Evolutionary conservation across 257 asterid genomes (phyloP).

Genomic region (Plantago elongata): DNA sequence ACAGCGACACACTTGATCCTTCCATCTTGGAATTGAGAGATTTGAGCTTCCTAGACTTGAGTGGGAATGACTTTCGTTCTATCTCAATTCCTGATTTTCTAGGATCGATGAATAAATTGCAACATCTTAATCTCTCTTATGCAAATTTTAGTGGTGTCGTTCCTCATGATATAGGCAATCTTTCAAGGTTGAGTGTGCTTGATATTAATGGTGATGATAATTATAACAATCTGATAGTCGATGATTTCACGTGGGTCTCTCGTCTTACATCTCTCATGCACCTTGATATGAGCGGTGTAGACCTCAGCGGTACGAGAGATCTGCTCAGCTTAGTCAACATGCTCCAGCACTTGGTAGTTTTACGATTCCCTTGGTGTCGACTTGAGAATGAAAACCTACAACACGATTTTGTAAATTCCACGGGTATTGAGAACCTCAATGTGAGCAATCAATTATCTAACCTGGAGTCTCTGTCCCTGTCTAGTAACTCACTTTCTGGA

Average conservation of each 20-base stretch:
- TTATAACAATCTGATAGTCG: neutral
- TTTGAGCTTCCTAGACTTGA: slow-evolving; percentile 1
- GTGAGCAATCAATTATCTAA: neutral
- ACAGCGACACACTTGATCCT: neutral
- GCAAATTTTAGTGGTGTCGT: slow-evolving; percentile 6
- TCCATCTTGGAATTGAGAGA: slow-evolving; percentile 1
- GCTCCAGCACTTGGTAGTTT: neutral
- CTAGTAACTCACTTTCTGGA: neutral
- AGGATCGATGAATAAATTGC: slow-evolving; percentile 6
- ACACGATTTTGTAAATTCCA: neutral
- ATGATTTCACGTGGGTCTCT: slow-evolving; percentile 13
- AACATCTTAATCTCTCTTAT: neutral
- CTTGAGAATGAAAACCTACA: neutral
- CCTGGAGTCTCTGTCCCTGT: neutral
- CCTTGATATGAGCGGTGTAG: neutral
- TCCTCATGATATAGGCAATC: slow-evolving; percentile 12
- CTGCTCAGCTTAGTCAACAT: neutral
- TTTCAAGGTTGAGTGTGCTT: slow-evolving; percentile 2
- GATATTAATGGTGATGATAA: neutral
- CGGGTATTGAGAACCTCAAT: neutral
- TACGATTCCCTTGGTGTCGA: neutral
- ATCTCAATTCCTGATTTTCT: slow-evolving; percentile 1
- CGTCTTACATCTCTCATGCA: neutral
- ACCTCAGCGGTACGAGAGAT: neutral
- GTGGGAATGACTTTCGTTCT: neutral